These are phyloP conservation scores for Neofusicoccum sp. DNA, from an alignment of 2,329 filamentous ascomycete species.

Conservation along the genomic window DNA sequence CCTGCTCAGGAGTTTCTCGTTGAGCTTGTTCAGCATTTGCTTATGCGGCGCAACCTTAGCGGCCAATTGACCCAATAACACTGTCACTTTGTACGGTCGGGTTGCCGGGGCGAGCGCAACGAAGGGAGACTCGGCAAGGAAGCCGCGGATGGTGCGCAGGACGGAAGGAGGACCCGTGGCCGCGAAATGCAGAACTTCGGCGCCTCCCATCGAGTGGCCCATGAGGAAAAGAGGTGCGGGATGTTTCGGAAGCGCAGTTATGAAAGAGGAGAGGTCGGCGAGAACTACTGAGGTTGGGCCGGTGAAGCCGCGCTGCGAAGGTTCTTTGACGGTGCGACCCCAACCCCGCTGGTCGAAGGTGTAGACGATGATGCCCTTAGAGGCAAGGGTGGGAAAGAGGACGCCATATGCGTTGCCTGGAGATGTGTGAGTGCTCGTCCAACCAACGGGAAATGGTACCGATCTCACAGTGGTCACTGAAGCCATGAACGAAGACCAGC, in stretches of 20 bases:
- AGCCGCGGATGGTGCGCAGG: constrained; percentile 64
- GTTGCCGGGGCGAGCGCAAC: constrained; percentile 67
- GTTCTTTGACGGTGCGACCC: constrained; percentile 67
- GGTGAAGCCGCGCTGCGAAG: constrained; percentile 66
- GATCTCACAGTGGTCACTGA: constrained; percentile 69
- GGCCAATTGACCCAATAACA: constrained; percentile 65
- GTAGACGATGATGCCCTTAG: constrained; percentile 70
- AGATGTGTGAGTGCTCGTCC: not conserved
- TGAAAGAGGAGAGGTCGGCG: constrained; percentile 74
- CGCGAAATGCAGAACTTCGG: constrained; percentile 65
- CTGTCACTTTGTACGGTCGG: constrained; percentile 62
- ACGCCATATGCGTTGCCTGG: constrained; percentile 68
- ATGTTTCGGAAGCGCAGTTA: constrained; percentile 53
- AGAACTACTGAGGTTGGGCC: constrained; percentile 73
- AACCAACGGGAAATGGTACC: not conserved
- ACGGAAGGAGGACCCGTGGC: constrained; percentile 50
- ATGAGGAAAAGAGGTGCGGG: constrained; percentile 71
- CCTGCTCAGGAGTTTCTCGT: constrained; percentile 63
- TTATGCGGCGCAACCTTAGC: constrained; percentile 64
- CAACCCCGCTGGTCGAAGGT: constrained; percentile 86
- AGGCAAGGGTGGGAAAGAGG: constrained; percentile 69
- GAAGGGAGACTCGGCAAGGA: constrained; percentile 75
- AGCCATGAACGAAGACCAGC: constrained; percentile 82
- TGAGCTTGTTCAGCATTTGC: constrained; percentile 66
- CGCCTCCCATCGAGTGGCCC: constrained; percentile 91